phyloP scores from a whole-genome alignment of 2,329 filamentous ascomycete genomes.

The Shiraia sp. region DNA sequence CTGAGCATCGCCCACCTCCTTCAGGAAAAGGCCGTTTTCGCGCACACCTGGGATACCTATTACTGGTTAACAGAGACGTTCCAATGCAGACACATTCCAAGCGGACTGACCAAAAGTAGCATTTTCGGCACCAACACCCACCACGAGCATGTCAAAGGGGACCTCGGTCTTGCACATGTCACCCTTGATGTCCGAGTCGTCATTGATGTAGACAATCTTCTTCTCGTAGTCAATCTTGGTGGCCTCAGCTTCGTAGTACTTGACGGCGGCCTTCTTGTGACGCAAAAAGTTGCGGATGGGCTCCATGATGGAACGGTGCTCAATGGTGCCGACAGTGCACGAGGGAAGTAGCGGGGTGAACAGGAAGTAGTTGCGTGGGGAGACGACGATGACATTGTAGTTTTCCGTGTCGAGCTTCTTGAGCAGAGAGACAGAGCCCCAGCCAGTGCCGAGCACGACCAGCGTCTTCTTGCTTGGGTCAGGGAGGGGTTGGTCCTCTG shows the following conservation, averaged over 20 bases:
- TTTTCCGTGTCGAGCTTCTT: slow-evolving; percentile 99
- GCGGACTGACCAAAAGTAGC: slow-evolving; percentile 79
- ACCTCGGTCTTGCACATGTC: slow-evolving; percentile 82
- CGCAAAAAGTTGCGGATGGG: slow-evolving; percentile 94
- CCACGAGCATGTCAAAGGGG: slow-evolving; percentile 95
- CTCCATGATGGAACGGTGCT: slow-evolving; percentile 99
- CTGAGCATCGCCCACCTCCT: slow-evolving; percentile 96
- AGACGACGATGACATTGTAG: slow-evolving; percentile 98
- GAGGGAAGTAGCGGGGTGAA: slow-evolving; percentile 97
- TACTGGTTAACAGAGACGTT: slow-evolving; percentile 17
- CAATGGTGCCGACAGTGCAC: slow-evolving; percentile 95
- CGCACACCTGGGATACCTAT: slow-evolving; percentile 84
- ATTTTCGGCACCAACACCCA: slow-evolving; percentile 97
- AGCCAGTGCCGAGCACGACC: slow-evolving; percentile 92
- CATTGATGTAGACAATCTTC: slow-evolving; percentile 85
- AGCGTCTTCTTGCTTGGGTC: slow-evolving; percentile 95
- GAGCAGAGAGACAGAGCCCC: slow-evolving; percentile 92
- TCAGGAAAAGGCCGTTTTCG: slow-evolving; percentile 96
- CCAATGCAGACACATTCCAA: neutral
- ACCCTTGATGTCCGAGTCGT: slow-evolving; percentile 92
- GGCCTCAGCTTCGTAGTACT: slow-evolving; percentile 97
- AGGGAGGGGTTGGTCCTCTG: slow-evolving; percentile 74
- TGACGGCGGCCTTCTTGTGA: slow-evolving; percentile 90
- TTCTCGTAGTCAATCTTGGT: slow-evolving; percentile 93
- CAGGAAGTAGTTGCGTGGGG: slow-evolving; percentile 98